Evolutionary conservation across 176 grass and related monocot species (phyloP).

Genomic region (Oryza rufipogon): DNA sequence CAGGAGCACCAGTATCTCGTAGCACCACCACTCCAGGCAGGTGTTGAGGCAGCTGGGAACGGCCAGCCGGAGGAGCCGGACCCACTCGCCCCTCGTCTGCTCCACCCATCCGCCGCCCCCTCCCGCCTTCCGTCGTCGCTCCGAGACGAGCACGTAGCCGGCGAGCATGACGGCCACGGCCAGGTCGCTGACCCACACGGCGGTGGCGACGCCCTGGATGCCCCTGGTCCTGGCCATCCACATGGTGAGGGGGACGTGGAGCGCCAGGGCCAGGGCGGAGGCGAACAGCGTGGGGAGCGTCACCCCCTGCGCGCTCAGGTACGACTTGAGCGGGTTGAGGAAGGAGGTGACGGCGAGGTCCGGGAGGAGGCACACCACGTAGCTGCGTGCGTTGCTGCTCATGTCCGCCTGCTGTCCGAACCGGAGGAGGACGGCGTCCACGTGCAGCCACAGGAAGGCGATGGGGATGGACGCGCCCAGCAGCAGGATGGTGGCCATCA

Average conservation of each 20-base stretch:
- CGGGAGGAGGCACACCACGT: constrained; percentile 59
- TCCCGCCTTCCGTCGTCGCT: constrained; percentile 8
- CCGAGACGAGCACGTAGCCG: constrained; percentile 40
- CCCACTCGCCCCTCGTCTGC: constrained; percentile 40
- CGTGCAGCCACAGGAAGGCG: constrained; percentile 67
- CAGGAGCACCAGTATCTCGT: constrained; percentile 90
- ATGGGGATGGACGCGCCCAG: constrained; percentile 63
- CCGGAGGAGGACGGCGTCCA: constrained; percentile 61
- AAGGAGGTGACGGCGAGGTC: constrained; percentile 70
- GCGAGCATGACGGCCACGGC: constrained; percentile 46
- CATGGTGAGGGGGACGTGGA: constrained; percentile 69
- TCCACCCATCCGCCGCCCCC: constrained; percentile 20
- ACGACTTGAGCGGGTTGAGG: constrained; percentile 75
- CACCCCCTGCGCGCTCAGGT: constrained; percentile 78
- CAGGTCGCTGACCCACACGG: constrained; percentile 79
- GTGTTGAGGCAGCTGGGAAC: constrained; percentile 80
- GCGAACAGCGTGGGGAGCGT: constrained; percentile 71
- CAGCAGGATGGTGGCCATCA: constrained; percentile 63
- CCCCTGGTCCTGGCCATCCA: constrained; percentile 55
- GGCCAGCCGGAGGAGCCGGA: constrained; percentile 54
- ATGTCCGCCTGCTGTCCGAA: constrained; percentile 84
- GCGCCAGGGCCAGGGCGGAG: constrained; percentile 53
- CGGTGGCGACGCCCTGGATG: constrained; percentile 61
- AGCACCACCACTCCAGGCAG: constrained; percentile 98
- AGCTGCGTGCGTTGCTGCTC: constrained; percentile 45